phyloP scores from a whole-genome alignment of 2,329 filamentous ascomycete genomes.

The Penicillium expansum region DNA sequence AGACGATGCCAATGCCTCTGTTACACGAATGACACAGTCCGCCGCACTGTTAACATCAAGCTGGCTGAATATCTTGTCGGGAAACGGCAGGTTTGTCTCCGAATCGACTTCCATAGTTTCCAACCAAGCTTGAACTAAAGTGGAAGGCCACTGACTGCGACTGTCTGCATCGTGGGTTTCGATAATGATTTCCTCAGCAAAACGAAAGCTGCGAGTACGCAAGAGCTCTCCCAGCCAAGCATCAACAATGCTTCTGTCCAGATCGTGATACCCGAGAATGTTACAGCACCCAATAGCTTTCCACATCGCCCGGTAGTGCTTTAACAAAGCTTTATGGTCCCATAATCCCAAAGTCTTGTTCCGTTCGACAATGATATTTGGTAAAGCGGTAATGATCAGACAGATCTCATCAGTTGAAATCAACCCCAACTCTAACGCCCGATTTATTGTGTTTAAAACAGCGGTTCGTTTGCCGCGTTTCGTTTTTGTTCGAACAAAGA shows the following conservation, averaged over 20 bases:
- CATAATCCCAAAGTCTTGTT: conserved; percentile 13
- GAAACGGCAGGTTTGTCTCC: conserved; percentile 12
- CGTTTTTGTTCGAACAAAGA: conserved; percentile 22
- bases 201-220: conserved; percentile 17
- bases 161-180: conserved; percentile 23
- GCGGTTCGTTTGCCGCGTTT: conserved; percentile 18
- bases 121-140: conserved; percentile 30
- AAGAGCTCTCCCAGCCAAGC: conserved; percentile 34
- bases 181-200: conserved; percentile 33
- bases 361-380: conserved; percentile 18
- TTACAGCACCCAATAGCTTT: conserved; percentile 36
- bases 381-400: conserved; percentile 31
- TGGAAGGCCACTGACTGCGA: conserved; percentile 23
- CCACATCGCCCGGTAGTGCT: conserved; percentile 36
- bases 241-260: conserved; percentile 30
- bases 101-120: conserved; percentile 9
- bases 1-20: conserved; percentile 31
- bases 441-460: conserved; percentile 28
- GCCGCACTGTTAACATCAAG: conserved; percentile 27
- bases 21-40: conserved; percentile 32
- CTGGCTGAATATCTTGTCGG: conserved; percentile 21
- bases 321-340: conserved; percentile 18
- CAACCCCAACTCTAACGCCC: conserved; percentile 35
- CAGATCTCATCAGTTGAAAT: conserved; percentile 35
- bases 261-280: conserved; percentile 34